These are phyloP conservation scores for Babesia ovata DNA, from an alignment of 169 alveolate species.

Conservation along the genomic window DNA sequence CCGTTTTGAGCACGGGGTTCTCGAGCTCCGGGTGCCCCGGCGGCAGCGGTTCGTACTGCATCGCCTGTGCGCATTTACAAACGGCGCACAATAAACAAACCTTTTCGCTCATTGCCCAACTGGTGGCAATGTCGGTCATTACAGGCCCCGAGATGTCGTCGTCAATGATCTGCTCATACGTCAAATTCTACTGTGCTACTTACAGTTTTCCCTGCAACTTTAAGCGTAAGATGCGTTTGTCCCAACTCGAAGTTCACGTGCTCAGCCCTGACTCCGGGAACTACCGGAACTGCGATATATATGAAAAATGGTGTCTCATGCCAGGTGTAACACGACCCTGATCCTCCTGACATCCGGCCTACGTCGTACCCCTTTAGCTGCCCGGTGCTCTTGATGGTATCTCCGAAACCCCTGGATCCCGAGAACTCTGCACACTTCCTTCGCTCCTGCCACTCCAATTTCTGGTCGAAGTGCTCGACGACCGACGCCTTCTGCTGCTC, in stretches of 20 bases:
- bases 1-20: constrained; percentile 22
- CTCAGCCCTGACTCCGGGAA: constrained; percentile 64
- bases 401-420: constrained; percentile 67
- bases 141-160: constrained; percentile 63
- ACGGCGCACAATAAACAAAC: constrained; percentile 1
- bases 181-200: not conserved
- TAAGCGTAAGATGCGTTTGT: constrained; percentile 29
- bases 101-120: constrained; percentile 68
- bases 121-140: constrained; percentile 30
- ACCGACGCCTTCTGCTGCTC: constrained; percentile 58
- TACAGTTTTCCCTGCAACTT: constrained; percentile 40
- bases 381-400: constrained; percentile 59
- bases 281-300: constrained; percentile 65
- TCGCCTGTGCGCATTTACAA: constrained; percentile 22
- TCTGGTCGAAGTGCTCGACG: constrained; percentile 64
- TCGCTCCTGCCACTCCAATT: constrained; percentile 40
- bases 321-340: constrained; percentile 39
- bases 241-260: constrained; percentile 55
- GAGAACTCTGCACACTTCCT: constrained; percentile 51
- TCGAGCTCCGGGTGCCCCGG: constrained; percentile 28
- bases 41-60: constrained; percentile 45
- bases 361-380: constrained; percentile 63
- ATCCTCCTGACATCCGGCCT: constrained; percentile 55
- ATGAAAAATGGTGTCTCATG: constrained; percentile 63
- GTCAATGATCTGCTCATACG: constrained; percentile 26